Conservation (phyloP, 345 rosid genomes). For the Populus deltoides region DNA sequence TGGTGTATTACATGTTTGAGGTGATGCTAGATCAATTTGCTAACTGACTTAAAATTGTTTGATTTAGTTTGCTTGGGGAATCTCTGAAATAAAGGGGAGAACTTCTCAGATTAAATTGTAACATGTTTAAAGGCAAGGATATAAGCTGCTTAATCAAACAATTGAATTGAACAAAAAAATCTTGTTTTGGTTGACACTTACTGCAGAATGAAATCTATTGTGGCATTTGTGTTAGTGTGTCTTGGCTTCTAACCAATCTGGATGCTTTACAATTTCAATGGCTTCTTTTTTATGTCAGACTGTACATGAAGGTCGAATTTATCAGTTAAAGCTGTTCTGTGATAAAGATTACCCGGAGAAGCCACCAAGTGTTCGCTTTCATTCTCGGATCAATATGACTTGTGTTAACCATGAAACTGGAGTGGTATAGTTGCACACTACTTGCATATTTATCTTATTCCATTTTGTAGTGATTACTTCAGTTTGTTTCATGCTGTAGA, state of each 20-base stretch:
- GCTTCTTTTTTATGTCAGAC: conserved; percentile 41
- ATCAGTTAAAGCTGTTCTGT: conserved; percentile 95
- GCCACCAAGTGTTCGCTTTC: conserved; percentile 93
- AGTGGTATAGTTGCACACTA: conserved; percentile 51
- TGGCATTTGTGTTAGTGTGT: background rate
- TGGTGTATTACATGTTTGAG: background rate
- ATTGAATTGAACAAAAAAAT: background rate
- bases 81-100: background rate
- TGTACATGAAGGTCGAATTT: conserved; percentile 94
- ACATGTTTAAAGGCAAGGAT: background rate
- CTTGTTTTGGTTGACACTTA: background rate
- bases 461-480: background rate
- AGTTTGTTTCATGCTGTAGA: background rate
- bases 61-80: background rate
- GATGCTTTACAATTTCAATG: conserved; percentile 1
- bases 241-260: background rate
- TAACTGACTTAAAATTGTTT: background rate
- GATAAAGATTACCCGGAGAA: conserved; percentile 97
- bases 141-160: background rate
- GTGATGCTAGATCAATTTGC: background rate
- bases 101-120: background rate
- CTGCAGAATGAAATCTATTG: background rate
- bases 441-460: background rate
- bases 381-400: conserved; percentile 87
- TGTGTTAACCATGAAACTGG: conserved; percentile 96